phyloP scores from a whole-genome alignment of 225 moss, liverwort and hornwort genomes.

The Lunularia cruciata region DNA sequence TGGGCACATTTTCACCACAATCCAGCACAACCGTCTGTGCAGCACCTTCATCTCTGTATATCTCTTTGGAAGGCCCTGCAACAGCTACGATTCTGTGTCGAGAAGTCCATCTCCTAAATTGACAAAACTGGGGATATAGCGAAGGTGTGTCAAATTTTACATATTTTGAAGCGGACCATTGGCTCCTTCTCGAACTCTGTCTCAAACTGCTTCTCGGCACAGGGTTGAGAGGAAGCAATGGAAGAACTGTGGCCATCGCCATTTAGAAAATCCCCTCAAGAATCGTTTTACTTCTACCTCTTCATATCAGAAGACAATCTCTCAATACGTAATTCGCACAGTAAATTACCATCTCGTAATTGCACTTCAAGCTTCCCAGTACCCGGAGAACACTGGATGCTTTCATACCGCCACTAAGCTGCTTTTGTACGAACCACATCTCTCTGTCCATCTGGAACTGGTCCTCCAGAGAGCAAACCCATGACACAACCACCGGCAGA shows the following conservation, averaged over 20 bases:
- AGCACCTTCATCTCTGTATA: not conserved
- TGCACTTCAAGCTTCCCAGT: too few species aligned
- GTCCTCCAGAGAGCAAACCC: too few species aligned
- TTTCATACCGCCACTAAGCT: too few species aligned
- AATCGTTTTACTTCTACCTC: too few species aligned
- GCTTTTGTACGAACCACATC: too few species aligned
- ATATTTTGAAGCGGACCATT: too few species aligned
- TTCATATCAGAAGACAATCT: too few species aligned
- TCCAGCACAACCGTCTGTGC: not conserved
- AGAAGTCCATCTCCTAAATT: not conserved
- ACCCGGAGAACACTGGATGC: too few species aligned
- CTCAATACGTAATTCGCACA: too few species aligned
- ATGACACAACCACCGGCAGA: too few species aligned
- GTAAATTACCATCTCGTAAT: too few species aligned
- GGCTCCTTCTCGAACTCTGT: not conserved
- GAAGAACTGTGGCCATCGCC: not conserved
- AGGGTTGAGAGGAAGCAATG: not conserved
- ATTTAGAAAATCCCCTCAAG: not conserved
- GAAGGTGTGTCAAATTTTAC: not conserved
- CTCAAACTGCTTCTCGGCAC: not conserved
- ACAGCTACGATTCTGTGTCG: not conserved
- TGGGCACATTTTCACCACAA: not conserved
- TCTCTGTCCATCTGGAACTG: too few species aligned
- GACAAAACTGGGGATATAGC: not conserved
- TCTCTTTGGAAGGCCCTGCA: not conserved